These are phyloP conservation scores for Zygnema cylindricum DNA, from an alignment of 139 green algal species.

Conservation along the genomic window DNA sequence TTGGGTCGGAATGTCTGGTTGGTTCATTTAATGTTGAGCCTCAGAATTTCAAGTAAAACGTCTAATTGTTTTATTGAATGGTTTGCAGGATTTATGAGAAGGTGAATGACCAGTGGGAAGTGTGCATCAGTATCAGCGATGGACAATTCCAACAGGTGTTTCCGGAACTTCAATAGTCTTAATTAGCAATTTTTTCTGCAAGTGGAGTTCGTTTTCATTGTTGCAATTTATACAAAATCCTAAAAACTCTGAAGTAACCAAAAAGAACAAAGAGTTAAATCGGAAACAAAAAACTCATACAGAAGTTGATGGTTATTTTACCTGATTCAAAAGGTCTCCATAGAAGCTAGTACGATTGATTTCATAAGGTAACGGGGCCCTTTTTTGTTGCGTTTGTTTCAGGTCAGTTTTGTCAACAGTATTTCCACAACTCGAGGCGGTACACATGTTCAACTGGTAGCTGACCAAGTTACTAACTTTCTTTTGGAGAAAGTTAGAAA, in stretches of 20 bases:
- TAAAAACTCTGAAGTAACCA: too few relatives aligned
- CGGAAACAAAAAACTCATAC: too few relatives aligned
- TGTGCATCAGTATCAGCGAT: slow-evolving; percentile 85
- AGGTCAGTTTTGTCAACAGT: slow-evolving; percentile 97
- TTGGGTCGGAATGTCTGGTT: too few relatives aligned
- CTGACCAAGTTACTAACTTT: slow-evolving; percentile 80
- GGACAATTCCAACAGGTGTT: slow-evolving; percentile 89
- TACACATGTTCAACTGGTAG: slow-evolving; percentile 93
- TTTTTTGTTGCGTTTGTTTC: too few relatives aligned
- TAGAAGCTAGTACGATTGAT: neutral
- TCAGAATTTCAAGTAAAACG: too few relatives aligned
- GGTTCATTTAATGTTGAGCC: too few relatives aligned
- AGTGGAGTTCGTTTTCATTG: neutral
- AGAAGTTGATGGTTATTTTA: too few relatives aligned
- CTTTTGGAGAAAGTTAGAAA: slow-evolving; percentile 73
- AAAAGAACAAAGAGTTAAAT: too few relatives aligned
- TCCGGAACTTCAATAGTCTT: neutral
- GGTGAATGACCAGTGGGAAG: slow-evolving; percentile 93
- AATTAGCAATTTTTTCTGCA: too few relatives aligned
- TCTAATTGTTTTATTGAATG: too few relatives aligned
- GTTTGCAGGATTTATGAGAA: slow-evolving; percentile 81
- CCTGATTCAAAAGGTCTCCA: too few relatives aligned
- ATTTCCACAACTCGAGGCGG: slow-evolving; percentile 97
- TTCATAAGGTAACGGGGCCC: neutral
- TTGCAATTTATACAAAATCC: neutral